Evolutionary conservation across 2,329 filamentous ascomycete species (phyloP).

Genomic region (Cercospora canescens): DNA sequence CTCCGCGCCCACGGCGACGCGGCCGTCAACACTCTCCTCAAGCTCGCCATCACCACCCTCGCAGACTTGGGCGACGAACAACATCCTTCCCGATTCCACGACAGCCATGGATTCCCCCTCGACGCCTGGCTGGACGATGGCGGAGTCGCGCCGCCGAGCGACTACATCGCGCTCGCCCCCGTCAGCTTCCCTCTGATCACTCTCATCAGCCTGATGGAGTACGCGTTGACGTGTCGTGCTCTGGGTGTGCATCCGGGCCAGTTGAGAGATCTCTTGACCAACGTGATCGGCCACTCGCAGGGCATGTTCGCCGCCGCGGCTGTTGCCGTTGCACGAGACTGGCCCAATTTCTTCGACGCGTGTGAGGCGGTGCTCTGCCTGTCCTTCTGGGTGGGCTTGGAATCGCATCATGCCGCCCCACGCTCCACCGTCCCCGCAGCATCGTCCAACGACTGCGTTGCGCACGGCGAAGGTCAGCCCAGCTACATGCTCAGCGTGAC

Average conservation of each 20-base stretch:
- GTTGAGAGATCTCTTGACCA: background rate
- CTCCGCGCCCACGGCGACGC: background rate
- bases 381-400: background rate
- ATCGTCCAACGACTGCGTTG: background rate
- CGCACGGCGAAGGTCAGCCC: background rate
- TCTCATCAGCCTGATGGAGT: background rate
- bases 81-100: background rate
- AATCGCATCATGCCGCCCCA: background rate
- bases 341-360: background rate
- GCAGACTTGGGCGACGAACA: background rate
- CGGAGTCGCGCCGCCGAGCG: background rate
- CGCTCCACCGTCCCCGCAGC: background rate
- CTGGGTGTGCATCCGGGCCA: background rate
- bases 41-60: background rate
- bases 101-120: background rate
- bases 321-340: background rate
- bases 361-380: background rate
- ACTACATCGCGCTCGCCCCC: background rate
- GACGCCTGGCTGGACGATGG: background rate
- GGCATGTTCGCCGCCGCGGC: background rate
- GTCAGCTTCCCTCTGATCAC: background rate
- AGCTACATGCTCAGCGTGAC: background rate
- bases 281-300: background rate
- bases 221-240: background rate
- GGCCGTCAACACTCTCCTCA: background rate